Base-by-base conservation (phyloP, 2,329 filamentous ascomycete species). In the Aureobasidium lini region DNA sequence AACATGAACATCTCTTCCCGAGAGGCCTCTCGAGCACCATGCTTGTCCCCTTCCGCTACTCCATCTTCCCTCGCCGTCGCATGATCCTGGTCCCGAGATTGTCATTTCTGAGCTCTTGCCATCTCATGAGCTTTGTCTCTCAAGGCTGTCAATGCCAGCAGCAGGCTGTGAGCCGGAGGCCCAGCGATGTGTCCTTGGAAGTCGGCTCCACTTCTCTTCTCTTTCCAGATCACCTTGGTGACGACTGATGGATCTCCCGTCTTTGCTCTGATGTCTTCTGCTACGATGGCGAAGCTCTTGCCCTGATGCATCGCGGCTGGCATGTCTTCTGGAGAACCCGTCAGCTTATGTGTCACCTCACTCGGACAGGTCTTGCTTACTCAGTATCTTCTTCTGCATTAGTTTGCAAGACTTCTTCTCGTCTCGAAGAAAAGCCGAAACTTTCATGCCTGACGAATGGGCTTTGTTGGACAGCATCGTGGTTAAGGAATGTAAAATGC, bases 341-440 rank as follows among this genome's bases (percentile, higher is more conserved):
- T 58, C 54, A 58, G 53, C 50, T 3, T 49, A 11, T 23, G 54
- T 34, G 23, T 4, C 4, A 49, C n/a, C 44, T 42, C n/a, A 28
- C 29, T 8, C 28, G 11, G n/a, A 9, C 28, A 11, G 28, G n/a
- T 28, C 10, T n/a, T 5, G 2, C 46, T 23, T 29, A 50, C 56
- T 49, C 29, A 59, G 56, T 6, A 59, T 59, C 37, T 50, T 43
- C 56, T 59, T 59, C 29, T 59, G 42, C 34, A 57, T 48, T 23
- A 16, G 32, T 9, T 57, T 57, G 28, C 54, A 57, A 16, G 32
- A 34, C 29, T 40, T 47, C 28, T 57, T 57, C 23, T 57, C 54
- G 8, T 57, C 34, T 13, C 54, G 32, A 23, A 57, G 42, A 23
- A 57, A 48, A 0, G 34, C 15, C 1, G 54, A 57, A 1, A 57